Conservation (phyloP, 1,139 yeast species). For the Diutina scorzettiae region DNA sequence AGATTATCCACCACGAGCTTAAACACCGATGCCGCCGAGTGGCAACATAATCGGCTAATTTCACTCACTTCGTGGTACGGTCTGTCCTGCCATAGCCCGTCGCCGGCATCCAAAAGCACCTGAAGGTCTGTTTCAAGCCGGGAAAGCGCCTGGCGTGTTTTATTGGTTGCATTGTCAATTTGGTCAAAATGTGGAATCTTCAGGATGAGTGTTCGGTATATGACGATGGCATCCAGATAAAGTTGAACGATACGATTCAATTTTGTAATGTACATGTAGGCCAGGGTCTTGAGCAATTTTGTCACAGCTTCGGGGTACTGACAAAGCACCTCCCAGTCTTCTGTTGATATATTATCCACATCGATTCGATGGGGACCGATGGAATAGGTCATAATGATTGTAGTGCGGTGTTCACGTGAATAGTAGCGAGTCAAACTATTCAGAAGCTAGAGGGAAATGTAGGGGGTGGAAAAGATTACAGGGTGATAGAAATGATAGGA, state of each 20-base stretch:
- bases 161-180: slow-evolving; percentile 14
- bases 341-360: slow-evolving; percentile 9
- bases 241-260: slow-evolving; percentile 25
- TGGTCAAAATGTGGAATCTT: slow-evolving; percentile 35
- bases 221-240: slow-evolving; percentile 27
- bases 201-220: slow-evolving; percentile 27
- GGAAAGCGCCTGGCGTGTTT: background rate
- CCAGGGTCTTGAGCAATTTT: slow-evolving; percentile 23
- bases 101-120: background rate
- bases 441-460: too few species aligned
- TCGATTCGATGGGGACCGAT: slow-evolving; percentile 19
- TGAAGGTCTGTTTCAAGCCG: background rate
- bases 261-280: slow-evolving; percentile 17
- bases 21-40: background rate
- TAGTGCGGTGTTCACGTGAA: background rate
- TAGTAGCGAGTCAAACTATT: too few species aligned
- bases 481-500: too few species aligned
- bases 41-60: background rate
- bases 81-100: background rate
- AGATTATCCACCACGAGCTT: background rate
- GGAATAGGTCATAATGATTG: slow-evolving; percentile 21
- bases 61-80: background rate
- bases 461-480: too few species aligned
- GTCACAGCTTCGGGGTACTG: slow-evolving; percentile 20
- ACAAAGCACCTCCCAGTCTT: slow-evolving; percentile 17